Evolutionary conservation across 2,329 filamentous ascomycete species (phyloP).

Genomic region (Colletotrichum lini): DNA sequence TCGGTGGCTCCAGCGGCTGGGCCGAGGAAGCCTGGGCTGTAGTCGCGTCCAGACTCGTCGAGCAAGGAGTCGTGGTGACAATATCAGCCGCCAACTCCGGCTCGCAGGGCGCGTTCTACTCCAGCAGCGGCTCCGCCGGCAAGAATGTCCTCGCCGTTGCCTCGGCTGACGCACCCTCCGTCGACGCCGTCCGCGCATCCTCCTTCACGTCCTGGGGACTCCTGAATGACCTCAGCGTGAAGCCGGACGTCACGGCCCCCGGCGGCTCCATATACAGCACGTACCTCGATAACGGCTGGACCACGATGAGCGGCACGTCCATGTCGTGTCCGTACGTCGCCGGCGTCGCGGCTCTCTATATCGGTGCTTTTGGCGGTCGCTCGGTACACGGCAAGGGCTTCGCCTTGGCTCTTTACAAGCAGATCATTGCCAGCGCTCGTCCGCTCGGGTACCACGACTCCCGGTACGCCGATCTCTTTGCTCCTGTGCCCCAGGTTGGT

Average conservation of each 20-base stretch:
- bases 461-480: conserved; percentile 43
- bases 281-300: conserved; percentile 55
- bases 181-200: conserved; percentile 15
- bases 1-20: conserved; percentile 57
- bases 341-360: conserved; percentile 56
- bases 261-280: conserved; percentile 59
- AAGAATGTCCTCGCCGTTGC: conserved; percentile 60
- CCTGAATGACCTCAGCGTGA: conserved; percentile 58
- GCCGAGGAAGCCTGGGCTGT: conserved; percentile 59
- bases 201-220: conserved; percentile 60
- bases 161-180: conserved; percentile 50
- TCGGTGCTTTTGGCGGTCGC: conserved; percentile 51
- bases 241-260: conserved; percentile 60
- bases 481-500: conserved; percentile 57
- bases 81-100: conserved; percentile 68
- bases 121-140: conserved; percentile 57
- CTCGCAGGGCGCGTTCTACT: conserved; percentile 62
- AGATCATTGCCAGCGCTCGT: conserved; percentile 53
- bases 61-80: conserved; percentile 63
- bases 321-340: conserved; percentile 65
- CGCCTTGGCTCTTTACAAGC: conserved; percentile 47
- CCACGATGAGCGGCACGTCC: conserved; percentile 62
- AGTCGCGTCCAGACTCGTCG: conserved; percentile 58
- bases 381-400: conserved; percentile 49
- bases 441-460: conserved; percentile 48